These are phyloP conservation scores for Stagonosporopsis vannaccii DNA, from an alignment of 2,329 filamentous ascomycete species.

Conservation along the genomic window DNA sequence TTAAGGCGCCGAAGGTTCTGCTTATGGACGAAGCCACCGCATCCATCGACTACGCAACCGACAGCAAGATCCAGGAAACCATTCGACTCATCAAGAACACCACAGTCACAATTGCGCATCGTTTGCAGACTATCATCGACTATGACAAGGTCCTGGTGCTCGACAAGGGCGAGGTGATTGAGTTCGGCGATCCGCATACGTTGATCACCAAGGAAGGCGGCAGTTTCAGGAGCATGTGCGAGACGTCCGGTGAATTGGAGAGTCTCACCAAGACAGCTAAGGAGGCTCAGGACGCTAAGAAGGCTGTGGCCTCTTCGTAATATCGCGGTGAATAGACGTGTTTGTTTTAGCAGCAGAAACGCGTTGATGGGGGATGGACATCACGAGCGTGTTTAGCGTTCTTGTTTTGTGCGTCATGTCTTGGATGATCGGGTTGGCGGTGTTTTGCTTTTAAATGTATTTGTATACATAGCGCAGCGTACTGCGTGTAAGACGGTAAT, in stretches of 20 bases:
- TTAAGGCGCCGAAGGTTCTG: constrained; percentile 90
- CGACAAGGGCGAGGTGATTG: constrained; percentile 85
- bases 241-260: constrained; percentile 68
- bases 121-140: constrained; percentile 94
- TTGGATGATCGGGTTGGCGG: constrained; percentile 1
- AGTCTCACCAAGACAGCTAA: constrained; percentile 63
- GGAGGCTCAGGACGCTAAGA: constrained; percentile 50
- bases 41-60: constrained; percentile 95
- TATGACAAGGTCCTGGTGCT: constrained; percentile 97
- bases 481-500: background rate
- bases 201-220: constrained; percentile 70
- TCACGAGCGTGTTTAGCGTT: background rate
- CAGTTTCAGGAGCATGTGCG: constrained; percentile 71
- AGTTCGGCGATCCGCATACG: constrained; percentile 89
- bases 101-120: constrained; percentile 95
- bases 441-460: background rate
- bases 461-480: background rate
- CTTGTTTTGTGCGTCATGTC: background rate
- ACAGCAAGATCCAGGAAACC: constrained; percentile 94
- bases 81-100: constrained; percentile 91
- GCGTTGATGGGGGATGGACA: background rate
- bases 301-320: background rate
- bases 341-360: background rate
- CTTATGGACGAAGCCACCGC: constrained; percentile 99
- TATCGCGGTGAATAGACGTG: background rate